Evolutionary conservation across 192 early-diverging fungal species (phyloP), one percentile per base, ranked within the genome.

Genomic region (Geranomyces michiganensis): DNA sequence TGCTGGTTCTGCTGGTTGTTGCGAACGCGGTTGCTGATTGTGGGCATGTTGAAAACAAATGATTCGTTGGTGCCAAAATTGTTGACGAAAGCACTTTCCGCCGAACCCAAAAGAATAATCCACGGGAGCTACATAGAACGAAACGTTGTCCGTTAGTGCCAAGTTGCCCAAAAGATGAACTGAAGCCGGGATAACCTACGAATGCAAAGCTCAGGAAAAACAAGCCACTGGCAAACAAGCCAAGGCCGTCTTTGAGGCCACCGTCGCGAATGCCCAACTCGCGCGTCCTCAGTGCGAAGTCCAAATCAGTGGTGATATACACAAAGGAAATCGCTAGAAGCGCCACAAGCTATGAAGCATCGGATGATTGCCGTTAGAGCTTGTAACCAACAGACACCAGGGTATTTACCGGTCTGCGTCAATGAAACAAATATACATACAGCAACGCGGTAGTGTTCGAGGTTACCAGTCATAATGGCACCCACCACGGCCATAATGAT

Each of bases 141-240:
- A 33, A 19, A 17, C n/a, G n/a, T n/a, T n/a, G n/a, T n/a, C 13
- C 3, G 21, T 19, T 26, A 21, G 21, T n/a, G 63, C 48, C 29
- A n/a, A n/a, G n/a, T n/a, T n/a, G n/a, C n/a, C n/a, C n/a, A n/a
- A n/a, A n/a, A n/a, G n/a, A n/a, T n/a, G n/a, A n/a, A n/a, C n/a
- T n/a, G n/a, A n/a, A n/a, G n/a, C n/a, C n/a, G 13, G n/a, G 21
- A 45, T 17, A n/a, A 73, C 63, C 17, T 56, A 73, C 33, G 64
- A 65, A 70, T n/a, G 58, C 67, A 63, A 81, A 75, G 45, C 68
- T 56, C 43, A 71, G 9, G 79, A 81, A 75, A 33, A 81, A 62
- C 12, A 32, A 24, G 22, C 79, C 79, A 29, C 72, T 61, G 10
- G 73, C 64, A 47, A 51, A 45, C 48, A 65, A 29, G 17, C 36